Evolutionary conservation across 306 rosid genomes (phyloP), one percentile per base, ranked within the genome.

Genomic region (Dicorynia guianensis): DNA sequence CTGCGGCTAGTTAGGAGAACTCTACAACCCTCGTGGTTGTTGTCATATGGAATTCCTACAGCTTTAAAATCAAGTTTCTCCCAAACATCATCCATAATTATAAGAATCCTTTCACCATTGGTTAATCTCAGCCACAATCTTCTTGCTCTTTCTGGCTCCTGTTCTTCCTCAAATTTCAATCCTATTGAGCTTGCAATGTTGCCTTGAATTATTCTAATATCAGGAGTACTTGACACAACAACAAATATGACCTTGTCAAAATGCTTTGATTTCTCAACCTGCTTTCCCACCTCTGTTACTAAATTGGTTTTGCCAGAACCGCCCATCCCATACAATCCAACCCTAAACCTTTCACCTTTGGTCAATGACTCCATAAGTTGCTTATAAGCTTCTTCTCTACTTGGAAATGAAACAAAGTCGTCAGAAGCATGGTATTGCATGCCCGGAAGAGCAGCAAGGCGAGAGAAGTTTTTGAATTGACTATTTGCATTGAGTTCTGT

Each of bases 31-130:
- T 4, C 48, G 33, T 35, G 35, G 4, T 68, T 36, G 13, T n/a
- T 8, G 7, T 2, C 20, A 48, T 25, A 25, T 25, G 30, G 30
- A 25, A 25, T 25, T 25, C 30, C 30, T 25, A 25, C 30, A 25
- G 30, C 30, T 25, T 25, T 25, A 25, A 25, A 7, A 7, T 4
- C 6, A 9, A 30, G 39, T 1, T 57, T 12, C 8, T 20, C 36
- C 63, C 63, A 57, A 3, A 20, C 63, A 57, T 57, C 63, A 57
- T 57, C 40, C 4, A 57, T n/a, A 13, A 57, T 57, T 20, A 57
- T 25, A 25, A 57, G 63, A 34, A 25, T 57, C 38, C 4, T 38
- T 17, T 4, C 52, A 1, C 1, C 5, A 5, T 2, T 13, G 5
- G 17, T 33, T 38, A 61, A 34, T 61, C 67, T 61, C 44, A 4